Conservation (phyloP, 495 filamentous ascomycete genomes). For the Penicillium samsonianum region DNA sequence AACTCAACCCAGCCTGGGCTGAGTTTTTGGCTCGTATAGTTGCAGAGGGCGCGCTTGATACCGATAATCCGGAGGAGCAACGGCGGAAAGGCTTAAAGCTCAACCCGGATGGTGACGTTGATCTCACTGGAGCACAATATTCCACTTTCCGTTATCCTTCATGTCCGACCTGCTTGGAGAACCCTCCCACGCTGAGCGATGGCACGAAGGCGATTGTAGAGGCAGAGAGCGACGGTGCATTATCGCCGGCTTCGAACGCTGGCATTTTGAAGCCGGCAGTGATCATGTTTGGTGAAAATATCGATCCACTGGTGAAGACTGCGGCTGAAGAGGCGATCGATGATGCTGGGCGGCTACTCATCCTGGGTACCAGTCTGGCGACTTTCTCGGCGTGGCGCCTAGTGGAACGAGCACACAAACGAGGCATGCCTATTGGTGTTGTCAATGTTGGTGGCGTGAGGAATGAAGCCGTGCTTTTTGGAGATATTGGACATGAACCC, state of each 20-base stretch:
- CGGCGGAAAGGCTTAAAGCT: slow-evolving; percentile 69
- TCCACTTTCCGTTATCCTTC: slow-evolving; percentile 88
- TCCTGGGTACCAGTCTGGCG: slow-evolving; percentile 86
- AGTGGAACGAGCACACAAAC: slow-evolving; percentile 76
- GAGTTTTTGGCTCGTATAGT: slow-evolving; percentile 71
- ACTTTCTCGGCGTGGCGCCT: slow-evolving; percentile 95
- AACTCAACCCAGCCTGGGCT: slow-evolving; percentile 85
- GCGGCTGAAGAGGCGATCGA: slow-evolving; percentile 83
- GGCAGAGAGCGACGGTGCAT: slow-evolving; percentile 81
- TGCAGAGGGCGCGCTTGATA: slow-evolving; percentile 70
- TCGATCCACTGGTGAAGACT: slow-evolving; percentile 62
- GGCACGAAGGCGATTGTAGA: slow-evolving; percentile 60
- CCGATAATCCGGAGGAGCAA: slow-evolving; percentile 72
- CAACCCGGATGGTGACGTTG: slow-evolving; percentile 94
- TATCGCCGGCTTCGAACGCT: slow-evolving; percentile 64
- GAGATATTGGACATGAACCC: slow-evolving; percentile 33
- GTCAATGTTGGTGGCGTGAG: slow-evolving; percentile 82
- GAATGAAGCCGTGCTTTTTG: slow-evolving; percentile 72
- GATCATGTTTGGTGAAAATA: slow-evolving; percentile 94
- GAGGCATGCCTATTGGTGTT: slow-evolving; percentile 81
- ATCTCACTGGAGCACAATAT: slow-evolving; percentile 85
- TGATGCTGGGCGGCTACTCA: slow-evolving; percentile 67
- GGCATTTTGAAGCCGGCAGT: slow-evolving; percentile 90
- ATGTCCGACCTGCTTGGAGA: slow-evolving; percentile 75
- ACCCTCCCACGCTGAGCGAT: slow-evolving; percentile 61